Base-by-base conservation (phyloP, 2,329 filamentous ascomycete genomes). In the Botrytis fabae region DNA sequence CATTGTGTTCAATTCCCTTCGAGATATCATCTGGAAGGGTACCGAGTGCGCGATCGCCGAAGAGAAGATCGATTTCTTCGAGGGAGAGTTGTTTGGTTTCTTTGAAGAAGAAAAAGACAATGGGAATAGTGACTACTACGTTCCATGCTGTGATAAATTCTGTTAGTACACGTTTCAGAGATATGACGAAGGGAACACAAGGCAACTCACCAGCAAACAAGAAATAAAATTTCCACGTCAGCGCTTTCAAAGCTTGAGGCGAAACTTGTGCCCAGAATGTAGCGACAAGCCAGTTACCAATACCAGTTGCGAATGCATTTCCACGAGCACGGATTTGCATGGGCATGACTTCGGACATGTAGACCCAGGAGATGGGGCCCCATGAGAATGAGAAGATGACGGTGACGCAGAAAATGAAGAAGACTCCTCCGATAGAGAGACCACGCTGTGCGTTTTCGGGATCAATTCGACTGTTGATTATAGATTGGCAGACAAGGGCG, bases 341-440 rank as follows among this genome's bases (percentile, higher is more conserved):
- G 16, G 90, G 89, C 80, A 90, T 89, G 74, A 92, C 88, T 80
- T 92, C 90, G 25, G 86, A 86, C 79, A 89, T 89, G 80, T 92
- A 92, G 1, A 91, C 84, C 89, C 89, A 91, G 0, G 84, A 85
- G 78, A 87, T 85, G 5, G 88, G 87, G 2, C 88, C 86, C 81
- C 88, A 90, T 0, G 87, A 89, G 61, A 89, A 81, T 77, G 86
- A 88, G 76, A 90, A 91, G 76, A 89, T 86, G 22, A 86, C 84
- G 35, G 87, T 87, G 69, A 90, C 88, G 66, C 85, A 85, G 79
- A 91, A 92, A n/a, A 92, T 80, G 81, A 92, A 91, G 76, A 89
- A 89, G 28, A 92, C 88, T 20, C 88, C 89, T 0, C 85, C 87
- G 57, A 90, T 87, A 62, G 89, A 89, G 59, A 89, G 80, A 69